Conservation (phyloP, 108 stramenopile genomes). For the Aurantiochytrium sp. region DNA sequence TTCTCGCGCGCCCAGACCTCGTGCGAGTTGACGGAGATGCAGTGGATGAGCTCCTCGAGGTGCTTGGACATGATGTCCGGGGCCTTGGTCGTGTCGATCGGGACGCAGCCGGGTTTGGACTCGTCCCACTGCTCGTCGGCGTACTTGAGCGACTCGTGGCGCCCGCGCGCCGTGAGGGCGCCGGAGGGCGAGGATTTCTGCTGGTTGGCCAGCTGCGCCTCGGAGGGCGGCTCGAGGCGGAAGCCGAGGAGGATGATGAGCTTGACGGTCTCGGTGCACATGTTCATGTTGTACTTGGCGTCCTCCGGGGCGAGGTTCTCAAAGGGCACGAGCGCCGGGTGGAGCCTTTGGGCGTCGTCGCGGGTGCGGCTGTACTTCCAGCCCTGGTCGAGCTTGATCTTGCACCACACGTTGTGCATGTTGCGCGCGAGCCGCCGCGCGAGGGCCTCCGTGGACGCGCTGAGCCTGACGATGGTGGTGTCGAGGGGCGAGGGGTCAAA, state of each 20-base stretch:
- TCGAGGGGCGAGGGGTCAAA: not conserved
- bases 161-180: not conserved
- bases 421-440: not conserved
- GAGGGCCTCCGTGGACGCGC: not conserved
- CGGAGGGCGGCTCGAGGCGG: not conserved
- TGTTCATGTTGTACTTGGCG: conserved; percentile 1
- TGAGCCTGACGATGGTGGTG: not conserved
- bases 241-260: not conserved
- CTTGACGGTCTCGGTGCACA: not conserved
- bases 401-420: conserved; percentile 19
- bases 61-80: not conserved
- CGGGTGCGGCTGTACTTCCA: not conserved
- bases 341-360: not conserved
- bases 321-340: not conserved
- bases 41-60: not conserved
- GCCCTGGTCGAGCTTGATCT: not conserved
- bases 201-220: not conserved
- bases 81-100: conserved; percentile 3
- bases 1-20: conserved; percentile 32
- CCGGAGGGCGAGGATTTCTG: not conserved
- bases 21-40: not conserved
- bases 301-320: not conserved
- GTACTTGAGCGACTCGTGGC: not conserved
- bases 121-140: not conserved
- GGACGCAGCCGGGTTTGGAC: not conserved